These are phyloP conservation scores for Camellia granthamiana DNA, from an alignment of 148 eudicot species.

Conservation along the genomic window DNA sequence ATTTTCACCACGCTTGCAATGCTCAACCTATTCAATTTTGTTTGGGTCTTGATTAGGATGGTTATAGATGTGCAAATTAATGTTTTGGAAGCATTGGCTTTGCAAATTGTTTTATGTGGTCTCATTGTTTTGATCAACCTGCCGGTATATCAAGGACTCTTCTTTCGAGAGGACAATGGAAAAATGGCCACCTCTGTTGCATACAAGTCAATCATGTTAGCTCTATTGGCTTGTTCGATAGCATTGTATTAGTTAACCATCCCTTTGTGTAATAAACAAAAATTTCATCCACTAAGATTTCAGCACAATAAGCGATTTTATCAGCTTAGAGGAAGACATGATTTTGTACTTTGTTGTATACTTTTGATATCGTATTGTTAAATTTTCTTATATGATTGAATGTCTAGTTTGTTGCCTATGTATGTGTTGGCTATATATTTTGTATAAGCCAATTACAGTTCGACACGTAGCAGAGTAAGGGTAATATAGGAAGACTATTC, in stretches of 20 bases:
- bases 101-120: slow-evolving; percentile 42
- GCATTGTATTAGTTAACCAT: background rate
- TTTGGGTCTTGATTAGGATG: slow-evolving; percentile 1
- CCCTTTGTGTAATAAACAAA: background rate
- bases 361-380: too few relatives aligned
- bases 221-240: slow-evolving; percentile 22
- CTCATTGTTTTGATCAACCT: slow-evolving; percentile 34
- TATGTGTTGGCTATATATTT: too few relatives aligned
- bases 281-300: too few relatives aligned
- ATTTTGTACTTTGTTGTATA: too few relatives aligned
- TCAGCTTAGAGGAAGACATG: too few relatives aligned
- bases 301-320: too few relatives aligned
- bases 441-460: too few relatives aligned
- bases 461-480: too few relatives aligned
- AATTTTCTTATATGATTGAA: too few relatives aligned
- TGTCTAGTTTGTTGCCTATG: too few relatives aligned
- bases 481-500: too few relatives aligned
- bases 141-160: slow-evolving; percentile 42
- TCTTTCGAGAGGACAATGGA: slow-evolving; percentile 53
- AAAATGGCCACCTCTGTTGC: slow-evolving; percentile 44
- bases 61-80: background rate
- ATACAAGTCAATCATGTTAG: slow-evolving; percentile 27
- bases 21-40: slow-evolving; percentile 36
- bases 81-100: slow-evolving; percentile 18
- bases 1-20: slow-evolving; percentile 39